Conservation (phyloP, 1,139 yeast genomes). For the Kazachstania sp. region DNA sequence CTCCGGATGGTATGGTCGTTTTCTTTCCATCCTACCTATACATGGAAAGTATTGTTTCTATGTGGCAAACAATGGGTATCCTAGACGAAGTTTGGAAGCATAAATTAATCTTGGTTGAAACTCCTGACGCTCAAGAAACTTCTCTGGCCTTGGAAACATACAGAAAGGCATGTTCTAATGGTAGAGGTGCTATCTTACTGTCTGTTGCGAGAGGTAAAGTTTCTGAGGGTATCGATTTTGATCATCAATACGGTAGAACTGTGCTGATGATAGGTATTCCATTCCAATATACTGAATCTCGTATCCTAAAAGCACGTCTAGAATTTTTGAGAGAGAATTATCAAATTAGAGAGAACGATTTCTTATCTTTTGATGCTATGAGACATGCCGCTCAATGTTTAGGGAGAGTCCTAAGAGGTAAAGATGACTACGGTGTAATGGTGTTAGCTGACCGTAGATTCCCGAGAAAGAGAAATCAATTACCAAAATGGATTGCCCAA, state of each 20-base stretch:
- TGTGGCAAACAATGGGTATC: slow-evolving; percentile 99
- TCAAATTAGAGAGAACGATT: slow-evolving; percentile 88
- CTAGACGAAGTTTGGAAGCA: slow-evolving; percentile 98
- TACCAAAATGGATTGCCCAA: slow-evolving; percentile 96
- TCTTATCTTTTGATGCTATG: slow-evolving; percentile 96
- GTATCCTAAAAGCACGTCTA: slow-evolving; percentile 86
- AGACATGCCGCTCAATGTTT: slow-evolving; percentile 98
- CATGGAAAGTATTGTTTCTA: slow-evolving; percentile 94
- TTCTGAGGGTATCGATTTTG: slow-evolving; percentile 98
- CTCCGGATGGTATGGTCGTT: slow-evolving; percentile 97
- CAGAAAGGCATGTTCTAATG: slow-evolving; percentile 93
- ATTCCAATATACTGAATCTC: slow-evolving; percentile 94
- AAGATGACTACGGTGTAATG: slow-evolving; percentile 98
- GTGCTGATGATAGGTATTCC: slow-evolving; percentile 99
- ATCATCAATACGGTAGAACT: slow-evolving; percentile 95
- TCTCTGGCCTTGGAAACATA: slow-evolving; percentile 91
- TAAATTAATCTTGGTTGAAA: slow-evolving; percentile 89
- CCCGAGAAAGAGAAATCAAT: slow-evolving; percentile 71
- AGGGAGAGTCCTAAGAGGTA: slow-evolving; percentile 94
- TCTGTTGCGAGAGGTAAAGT: slow-evolving; percentile 99
- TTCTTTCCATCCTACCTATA: slow-evolving; percentile 94
- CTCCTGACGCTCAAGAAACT: slow-evolving; percentile 99
- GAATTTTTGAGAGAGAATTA: slow-evolving; percentile 90
- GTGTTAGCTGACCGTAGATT: slow-evolving; percentile 93
- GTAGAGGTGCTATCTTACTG: slow-evolving; percentile 90